Evolutionary conservation across 306 rosid species (phyloP).

Genomic region (Spatholobus suberectus): DNA sequence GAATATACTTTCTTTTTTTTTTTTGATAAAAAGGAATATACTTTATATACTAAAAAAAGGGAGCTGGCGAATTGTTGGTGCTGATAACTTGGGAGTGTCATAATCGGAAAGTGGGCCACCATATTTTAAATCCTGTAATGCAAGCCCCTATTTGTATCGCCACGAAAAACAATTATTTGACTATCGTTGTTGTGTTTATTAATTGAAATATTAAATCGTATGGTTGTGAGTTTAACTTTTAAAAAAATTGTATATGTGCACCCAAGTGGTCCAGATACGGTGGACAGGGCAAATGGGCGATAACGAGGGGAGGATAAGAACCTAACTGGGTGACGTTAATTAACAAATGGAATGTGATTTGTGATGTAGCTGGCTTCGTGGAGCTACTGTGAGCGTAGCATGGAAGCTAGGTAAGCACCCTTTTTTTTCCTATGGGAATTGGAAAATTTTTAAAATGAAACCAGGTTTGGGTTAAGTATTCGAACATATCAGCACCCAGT

Average conservation of each 20-base stretch:
- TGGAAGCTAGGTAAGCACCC: conserved; percentile 5
- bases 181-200: not conserved
- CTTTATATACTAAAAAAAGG: not conserved
- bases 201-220: not conserved
- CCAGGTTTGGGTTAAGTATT: not conserved
- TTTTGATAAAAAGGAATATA: conserved; percentile 19
- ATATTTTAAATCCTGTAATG: not conserved
- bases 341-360: not conserved
- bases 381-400: conserved; percentile 36
- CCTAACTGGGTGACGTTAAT: not conserved
- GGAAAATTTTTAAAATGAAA: not conserved
- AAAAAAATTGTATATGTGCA: not conserved
- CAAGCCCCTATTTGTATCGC: not conserved
- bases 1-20: conserved; percentile 26
- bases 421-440: not conserved
- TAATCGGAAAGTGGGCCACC: not conserved
- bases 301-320: not conserved
- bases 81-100: not conserved
- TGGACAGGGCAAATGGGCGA: not conserved
- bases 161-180: not conserved
- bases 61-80: not conserved
- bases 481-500: conserved; percentile 23
- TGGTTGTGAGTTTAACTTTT: not conserved
- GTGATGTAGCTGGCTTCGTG: not conserved
- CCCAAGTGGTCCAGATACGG: conserved; percentile 6